Conservation (phyloP, 176 grass and related monocot genomes). For the Cenchrus fungigraminus region DNA sequence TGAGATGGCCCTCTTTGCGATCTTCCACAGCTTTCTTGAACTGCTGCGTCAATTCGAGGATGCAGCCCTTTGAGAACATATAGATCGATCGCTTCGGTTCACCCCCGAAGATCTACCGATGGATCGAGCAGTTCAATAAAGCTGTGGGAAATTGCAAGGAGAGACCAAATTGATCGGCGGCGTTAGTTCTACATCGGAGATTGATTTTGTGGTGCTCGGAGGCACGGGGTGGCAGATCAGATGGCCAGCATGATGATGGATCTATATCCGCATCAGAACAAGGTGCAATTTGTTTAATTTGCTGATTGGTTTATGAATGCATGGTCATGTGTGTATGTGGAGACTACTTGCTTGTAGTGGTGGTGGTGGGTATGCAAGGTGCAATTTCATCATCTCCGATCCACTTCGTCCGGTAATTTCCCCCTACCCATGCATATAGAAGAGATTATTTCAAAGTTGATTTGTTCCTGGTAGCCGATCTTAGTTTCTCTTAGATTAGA, state of each 20-base stretch:
- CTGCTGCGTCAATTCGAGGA: constrained; percentile 43
- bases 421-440: neutral
- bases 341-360: neutral
- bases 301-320: neutral
- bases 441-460: neutral
- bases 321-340: neutral
- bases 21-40: constrained; percentile 99
- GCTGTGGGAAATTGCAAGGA: constrained; percentile 87
- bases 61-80: neutral
- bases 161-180: constrained; percentile 34
- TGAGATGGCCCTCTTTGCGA: constrained; percentile 75
- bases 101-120: neutral
- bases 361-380: no score
- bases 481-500: neutral
- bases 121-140: constrained; percentile 83
- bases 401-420: neutral
- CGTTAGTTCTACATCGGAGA: neutral
- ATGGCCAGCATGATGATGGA: neutral
- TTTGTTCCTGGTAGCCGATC: neutral
- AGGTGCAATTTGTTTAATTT: neutral
- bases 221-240: neutral
- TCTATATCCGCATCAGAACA: neutral
- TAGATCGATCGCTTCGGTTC: neutral
- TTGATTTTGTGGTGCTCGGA: neutral
- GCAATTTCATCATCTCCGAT: neutral